phyloP scores from a whole-genome alignment of 495 filamentous ascomycete species.

The Talaromyces borbonicus region DNA sequence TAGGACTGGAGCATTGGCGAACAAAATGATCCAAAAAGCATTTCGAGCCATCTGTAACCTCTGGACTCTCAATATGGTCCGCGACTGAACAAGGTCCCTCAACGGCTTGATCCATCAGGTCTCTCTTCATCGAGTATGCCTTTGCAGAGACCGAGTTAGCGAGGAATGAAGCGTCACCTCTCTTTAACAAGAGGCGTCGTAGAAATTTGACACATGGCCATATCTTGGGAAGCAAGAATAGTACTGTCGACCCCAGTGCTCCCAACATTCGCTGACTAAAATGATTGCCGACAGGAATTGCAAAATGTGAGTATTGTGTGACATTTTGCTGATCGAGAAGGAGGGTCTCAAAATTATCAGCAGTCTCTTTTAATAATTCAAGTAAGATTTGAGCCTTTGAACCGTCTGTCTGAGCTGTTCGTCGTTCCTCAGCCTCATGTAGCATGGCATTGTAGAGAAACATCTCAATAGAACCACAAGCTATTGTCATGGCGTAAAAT shows the following conservation, averaged over 20 bases:
- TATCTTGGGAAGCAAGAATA: neutral
- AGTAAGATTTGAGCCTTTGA: neutral
- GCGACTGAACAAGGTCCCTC: neutral
- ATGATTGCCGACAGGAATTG: too few relatives aligned
- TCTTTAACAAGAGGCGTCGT: neutral
- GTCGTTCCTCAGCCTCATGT: neutral
- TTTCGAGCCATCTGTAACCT: neutral
- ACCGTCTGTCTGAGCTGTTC: neutral
- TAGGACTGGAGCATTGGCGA: neutral
- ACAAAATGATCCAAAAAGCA: constrained; percentile 3
- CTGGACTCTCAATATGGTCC: neutral
- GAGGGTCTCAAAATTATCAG: neutral
- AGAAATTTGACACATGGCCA: neutral
- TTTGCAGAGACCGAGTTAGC: neutral
- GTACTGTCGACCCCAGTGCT: too few relatives aligned
- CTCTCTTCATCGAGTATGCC: neutral
- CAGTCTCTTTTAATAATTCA: neutral
- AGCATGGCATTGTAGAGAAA: neutral
- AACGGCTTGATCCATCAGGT: neutral
- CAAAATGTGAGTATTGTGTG: neutral
- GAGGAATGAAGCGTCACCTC: neutral
- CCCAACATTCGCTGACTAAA: too few relatives aligned
- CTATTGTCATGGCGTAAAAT: neutral
- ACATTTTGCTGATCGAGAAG: too few relatives aligned
- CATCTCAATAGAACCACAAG: neutral